Evolutionary conservation across 345 rosid species (phyloP).

Genomic region (Leavenworthia alabamica): DNA sequence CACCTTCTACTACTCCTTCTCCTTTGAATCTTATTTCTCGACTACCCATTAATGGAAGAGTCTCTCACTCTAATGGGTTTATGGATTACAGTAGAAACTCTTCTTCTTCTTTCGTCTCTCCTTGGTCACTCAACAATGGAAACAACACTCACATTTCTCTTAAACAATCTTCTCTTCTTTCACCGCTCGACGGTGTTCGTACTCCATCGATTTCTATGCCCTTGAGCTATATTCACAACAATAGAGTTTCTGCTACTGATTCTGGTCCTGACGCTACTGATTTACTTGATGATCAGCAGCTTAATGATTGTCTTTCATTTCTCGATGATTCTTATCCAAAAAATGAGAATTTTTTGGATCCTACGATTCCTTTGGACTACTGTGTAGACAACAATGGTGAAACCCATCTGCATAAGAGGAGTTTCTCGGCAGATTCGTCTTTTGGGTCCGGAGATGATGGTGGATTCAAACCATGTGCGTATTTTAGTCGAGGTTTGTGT

Average conservation of each 20-base stretch:
- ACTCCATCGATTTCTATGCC: constrained; percentile 16
- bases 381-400: constrained; percentile 36
- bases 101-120: constrained; percentile 25
- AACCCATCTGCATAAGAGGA: constrained; percentile 59
- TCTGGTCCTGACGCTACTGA: too few relatives aligned
- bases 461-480: constrained; percentile 56
- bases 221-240: constrained; percentile 33
- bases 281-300: constrained; percentile 49
- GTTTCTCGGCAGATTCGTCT: constrained; percentile 67
- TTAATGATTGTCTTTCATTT: constrained; percentile 62
- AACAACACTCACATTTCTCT: constrained; percentile 34
- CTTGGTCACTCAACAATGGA: constrained; percentile 25
- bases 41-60: constrained; percentile 37
- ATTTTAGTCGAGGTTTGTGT: constrained; percentile 69
- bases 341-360: constrained; percentile 46
- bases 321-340: constrained; percentile 53
- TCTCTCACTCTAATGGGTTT: constrained; percentile 25
- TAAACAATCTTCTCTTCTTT: constrained; percentile 42
- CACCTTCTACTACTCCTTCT: constrained; percentile 36
- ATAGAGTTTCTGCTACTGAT: constrained; percentile 25
- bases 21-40: constrained; percentile 40
- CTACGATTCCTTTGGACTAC: constrained; percentile 21
- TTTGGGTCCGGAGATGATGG: constrained; percentile 48
- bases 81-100: constrained; percentile 36
- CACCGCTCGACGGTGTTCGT: constrained; percentile 10